Percentiles rank a stretch among this genome's conserved stretches.
Evolutionary conservation across 768 basidiomycete species (phyloP).

Genomic region (Leccinum broughii): DNA sequence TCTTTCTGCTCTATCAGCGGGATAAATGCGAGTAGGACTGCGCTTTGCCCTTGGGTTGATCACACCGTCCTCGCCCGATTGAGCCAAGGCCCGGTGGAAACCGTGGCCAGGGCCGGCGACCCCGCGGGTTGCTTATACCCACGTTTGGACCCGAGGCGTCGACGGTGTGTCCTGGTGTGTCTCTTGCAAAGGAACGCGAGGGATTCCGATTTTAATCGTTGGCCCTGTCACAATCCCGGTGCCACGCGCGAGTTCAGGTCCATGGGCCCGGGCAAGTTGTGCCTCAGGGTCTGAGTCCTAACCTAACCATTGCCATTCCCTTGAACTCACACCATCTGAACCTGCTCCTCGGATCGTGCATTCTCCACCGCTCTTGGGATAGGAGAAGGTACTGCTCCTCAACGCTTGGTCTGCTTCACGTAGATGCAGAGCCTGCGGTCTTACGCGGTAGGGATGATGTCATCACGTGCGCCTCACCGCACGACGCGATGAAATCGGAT

Average conservation of each 20-base stretch:
- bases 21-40: neutral
- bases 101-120: neutral
- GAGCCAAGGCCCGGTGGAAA: neutral
- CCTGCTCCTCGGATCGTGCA: neutral
- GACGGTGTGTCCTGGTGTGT: neutral
- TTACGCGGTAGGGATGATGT: conserved; percentile 14
- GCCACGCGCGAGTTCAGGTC: neutral
- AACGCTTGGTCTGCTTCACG: neutral
- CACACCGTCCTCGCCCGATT: neutral
- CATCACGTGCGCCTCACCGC: conserved; percentile 9
- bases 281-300: neutral
- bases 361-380: neutral
- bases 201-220: neutral
- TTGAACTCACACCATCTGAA: neutral
- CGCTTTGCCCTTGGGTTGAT: neutral
- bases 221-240: neutral
- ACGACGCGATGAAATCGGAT: conserved; percentile 9
- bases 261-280: neutral
- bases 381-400: neutral
- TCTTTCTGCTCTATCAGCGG: neutral
- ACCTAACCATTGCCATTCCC: neutral
- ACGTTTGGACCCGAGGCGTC: neutral
- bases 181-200: neutral
- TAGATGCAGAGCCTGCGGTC: neutral
- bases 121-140: neutral